Percentiles rank a stretch among this genome's conserved stretches.
These are phyloP conservation scores for Gnomoniopsis smithogilvyi DNA, from an alignment of 2,329 filamentous ascomycete species.

Conservation along the genomic window DNA sequence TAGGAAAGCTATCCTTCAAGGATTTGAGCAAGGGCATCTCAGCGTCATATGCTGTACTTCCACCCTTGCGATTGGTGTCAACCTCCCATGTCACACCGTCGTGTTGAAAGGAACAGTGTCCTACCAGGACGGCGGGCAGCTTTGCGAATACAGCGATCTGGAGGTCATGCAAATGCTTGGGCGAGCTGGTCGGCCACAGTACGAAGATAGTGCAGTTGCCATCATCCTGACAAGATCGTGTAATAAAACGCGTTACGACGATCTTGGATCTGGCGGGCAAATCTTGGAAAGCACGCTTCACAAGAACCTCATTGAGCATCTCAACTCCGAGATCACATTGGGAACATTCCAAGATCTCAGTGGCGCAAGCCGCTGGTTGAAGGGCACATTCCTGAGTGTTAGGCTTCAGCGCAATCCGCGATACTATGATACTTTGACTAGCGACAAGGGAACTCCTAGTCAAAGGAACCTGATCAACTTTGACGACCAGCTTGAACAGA, in stretches of 20 bases:
- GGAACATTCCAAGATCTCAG: slow-evolving; percentile 64
- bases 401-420: slow-evolving; percentile 67
- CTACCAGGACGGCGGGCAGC: slow-evolving; percentile 52
- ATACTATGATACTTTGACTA: slow-evolving; percentile 61
- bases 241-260: slow-evolving; percentile 65
- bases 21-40: slow-evolving; percentile 68
- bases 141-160: slow-evolving; percentile 74
- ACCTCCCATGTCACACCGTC: slow-evolving; percentile 78
- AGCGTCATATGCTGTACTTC: slow-evolving; percentile 84
- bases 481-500: slow-evolving; percentile 64
- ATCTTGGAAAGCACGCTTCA: slow-evolving; percentile 76
- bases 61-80: slow-evolving; percentile 79
- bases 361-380: slow-evolving; percentile 71
- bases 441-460: slow-evolving; percentile 44
- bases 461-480: not conserved
- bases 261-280: slow-evolving; percentile 70
- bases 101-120: slow-evolving; percentile 76
- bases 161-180: slow-evolving; percentile 92
- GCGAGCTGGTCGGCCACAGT: slow-evolving; percentile 78
- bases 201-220: slow-evolving; percentile 71
- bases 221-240: slow-evolving; percentile 74
- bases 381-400: slow-evolving; percentile 74
- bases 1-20: slow-evolving; percentile 62
- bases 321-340: slow-evolving; percentile 80
- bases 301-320: slow-evolving; percentile 73